Evolutionary conservation across 495 filamentous ascomycete genomes (phyloP).

Genomic region (Aspergillus carlsbadensis): DNA sequence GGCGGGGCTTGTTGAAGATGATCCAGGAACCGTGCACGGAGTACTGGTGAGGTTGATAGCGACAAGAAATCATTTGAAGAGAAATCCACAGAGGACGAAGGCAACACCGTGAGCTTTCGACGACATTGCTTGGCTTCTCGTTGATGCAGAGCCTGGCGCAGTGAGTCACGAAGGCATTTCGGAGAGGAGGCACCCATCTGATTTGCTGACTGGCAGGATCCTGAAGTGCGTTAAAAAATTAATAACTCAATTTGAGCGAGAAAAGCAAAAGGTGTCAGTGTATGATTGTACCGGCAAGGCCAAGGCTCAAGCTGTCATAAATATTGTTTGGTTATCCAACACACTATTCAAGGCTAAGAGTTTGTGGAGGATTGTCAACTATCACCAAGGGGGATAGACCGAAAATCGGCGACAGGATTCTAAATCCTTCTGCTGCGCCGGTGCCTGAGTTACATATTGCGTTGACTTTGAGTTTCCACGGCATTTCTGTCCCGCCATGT

Average conservation of each 20-base stretch:
- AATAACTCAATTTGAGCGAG: background rate
- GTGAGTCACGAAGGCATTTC: constrained; percentile 32
- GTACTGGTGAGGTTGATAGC: constrained; percentile 34
- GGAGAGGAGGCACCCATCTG: constrained; percentile 11
- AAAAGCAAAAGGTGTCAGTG: background rate
- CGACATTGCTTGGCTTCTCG: constrained; percentile 46
- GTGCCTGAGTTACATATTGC: background rate
- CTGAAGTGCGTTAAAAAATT: background rate
- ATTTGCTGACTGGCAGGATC: background rate
- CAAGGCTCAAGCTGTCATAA: too few relatives aligned
- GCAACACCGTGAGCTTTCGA: constrained; percentile 41
- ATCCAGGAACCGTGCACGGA: constrained; percentile 29
- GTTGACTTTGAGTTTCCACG: background rate
- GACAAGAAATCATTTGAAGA: constrained; percentile 51
- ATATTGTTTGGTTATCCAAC: too few relatives aligned
- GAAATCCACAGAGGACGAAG: constrained; percentile 38
- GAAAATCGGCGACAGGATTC: background rate
- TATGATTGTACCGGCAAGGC: background rate
- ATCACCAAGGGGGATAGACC: background rate
- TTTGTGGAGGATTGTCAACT: too few relatives aligned
- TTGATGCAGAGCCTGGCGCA: constrained; percentile 36
- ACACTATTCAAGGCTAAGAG: too few relatives aligned
- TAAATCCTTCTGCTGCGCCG: background rate
- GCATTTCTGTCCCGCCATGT: background rate
- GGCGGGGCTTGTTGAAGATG: constrained; percentile 34